Evolutionary conservation across 306 rosid genomes (phyloP), one percentile per base, ranked within the genome.

Genomic region (Castanea crenata): DNA sequence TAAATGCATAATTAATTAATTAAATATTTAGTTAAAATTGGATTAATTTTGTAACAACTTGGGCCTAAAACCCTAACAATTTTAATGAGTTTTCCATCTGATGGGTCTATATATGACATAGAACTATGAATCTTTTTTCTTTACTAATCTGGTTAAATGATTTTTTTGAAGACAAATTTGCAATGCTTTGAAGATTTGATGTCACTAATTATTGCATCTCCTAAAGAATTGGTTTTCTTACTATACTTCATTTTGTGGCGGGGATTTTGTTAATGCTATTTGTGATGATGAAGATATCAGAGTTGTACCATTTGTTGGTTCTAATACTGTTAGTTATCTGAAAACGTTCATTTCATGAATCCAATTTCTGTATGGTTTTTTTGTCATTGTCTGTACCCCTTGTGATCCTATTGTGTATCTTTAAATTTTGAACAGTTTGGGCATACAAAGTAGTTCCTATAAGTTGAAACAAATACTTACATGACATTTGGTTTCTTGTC

Each of bases 271-370:
- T 78, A 94, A 94, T 80, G 90, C 98, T 52, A 92, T 94, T 73
- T 94, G 97, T 80, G 98, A 92, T 78, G 97, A 92, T n/a, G 97
- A 91, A 0, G 87, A 92, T 76, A 89, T 94, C 84, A 94, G 84
- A 84, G 97, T 97, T 83, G 85, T 94, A 83, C 92, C 97, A 56
- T 94, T 94, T 84, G 97, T 94, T 74, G 98, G 97, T 75, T 94
- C 97, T 38, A 94, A 92, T 85, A 87, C 83, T 61, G 97, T 92
- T 85, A 90, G 98, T 84, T 52, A 69, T 74, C 80, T 79, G 34
- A 57, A 52, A 15, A 16, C 64, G 73, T 34, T 70, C 41, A 27
- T 79, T 55, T 44, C 69, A 75, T 12, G 31, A 46, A 21, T 74
- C 72, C 49, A 70, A 25, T 74, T 81, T 34, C 35, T 55, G 7